These are phyloP conservation scores for Tricladium varicosporioides DNA, from an alignment of 2,329 filamentous ascomycete species.

Conservation along the genomic window DNA sequence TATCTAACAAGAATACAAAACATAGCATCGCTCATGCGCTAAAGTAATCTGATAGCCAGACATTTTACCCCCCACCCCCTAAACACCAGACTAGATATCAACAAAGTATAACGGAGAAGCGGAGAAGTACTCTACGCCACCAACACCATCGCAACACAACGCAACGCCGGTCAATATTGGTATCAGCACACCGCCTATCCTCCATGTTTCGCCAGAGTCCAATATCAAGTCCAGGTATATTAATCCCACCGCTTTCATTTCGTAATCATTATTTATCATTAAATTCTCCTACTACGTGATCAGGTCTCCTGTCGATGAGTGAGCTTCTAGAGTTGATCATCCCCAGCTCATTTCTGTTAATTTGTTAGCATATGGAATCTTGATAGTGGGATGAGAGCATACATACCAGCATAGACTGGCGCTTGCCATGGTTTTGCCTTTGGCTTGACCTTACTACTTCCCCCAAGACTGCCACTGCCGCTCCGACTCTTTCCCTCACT, in stretches of 20 bases:
- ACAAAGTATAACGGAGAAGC: too few species aligned
- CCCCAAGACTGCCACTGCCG: slow-evolving; percentile 27
- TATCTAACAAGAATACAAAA: too few species aligned
- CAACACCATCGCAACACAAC: not conserved
- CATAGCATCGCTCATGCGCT: too few species aligned
- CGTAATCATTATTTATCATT: not conserved
- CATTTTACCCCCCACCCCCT: too few species aligned
- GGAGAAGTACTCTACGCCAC: not conserved
- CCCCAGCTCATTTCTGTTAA: slow-evolving; percentile 9
- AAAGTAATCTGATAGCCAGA: too few species aligned
- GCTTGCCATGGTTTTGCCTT: slow-evolving; percentile 42
- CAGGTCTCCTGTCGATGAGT: too few species aligned
- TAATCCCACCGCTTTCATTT: not conserved
- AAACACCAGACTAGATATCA: too few species aligned
- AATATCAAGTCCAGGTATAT: too few species aligned
- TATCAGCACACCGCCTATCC: not conserved
- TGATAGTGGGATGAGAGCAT: not conserved
- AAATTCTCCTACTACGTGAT: not conserved
- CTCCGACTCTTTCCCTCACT: slow-evolving; percentile 31
- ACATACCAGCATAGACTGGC: slow-evolving; percentile 39
- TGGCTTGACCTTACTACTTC: slow-evolving; percentile 26
- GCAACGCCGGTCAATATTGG: not conserved
- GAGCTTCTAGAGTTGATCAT: not conserved
- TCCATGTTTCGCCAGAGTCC: not conserved
- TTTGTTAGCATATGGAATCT: not conserved